A percentile compares a stretch with the other conserved stretches of the same genome.
phyloP scores from a whole-genome alignment of 2,329 filamentous ascomycete genomes.

The Sporothrix variecibatus region DNA sequence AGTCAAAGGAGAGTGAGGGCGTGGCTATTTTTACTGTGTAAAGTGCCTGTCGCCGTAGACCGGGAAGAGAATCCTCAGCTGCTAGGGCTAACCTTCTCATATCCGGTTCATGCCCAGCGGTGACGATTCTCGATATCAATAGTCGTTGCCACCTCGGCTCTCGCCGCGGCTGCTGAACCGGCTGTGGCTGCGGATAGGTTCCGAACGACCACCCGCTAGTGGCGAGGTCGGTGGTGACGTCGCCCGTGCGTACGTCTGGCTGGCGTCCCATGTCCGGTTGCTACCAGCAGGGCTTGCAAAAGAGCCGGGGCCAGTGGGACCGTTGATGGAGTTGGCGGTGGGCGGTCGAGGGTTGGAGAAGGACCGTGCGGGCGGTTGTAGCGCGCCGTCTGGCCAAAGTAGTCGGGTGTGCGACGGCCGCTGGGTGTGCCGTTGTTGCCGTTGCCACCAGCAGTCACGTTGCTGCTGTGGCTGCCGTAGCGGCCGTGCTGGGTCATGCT shows the following conservation, averaged over 20 bases:
- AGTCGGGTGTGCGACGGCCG: constrained; percentile 55
- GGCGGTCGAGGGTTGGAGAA: constrained; percentile 59
- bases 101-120: constrained; percentile 59
- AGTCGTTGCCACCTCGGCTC: constrained; percentile 23
- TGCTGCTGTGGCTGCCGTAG: constrained; percentile 25
- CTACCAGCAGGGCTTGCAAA: constrained; percentile 22
- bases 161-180: constrained; percentile 28
- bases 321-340: constrained; percentile 17
- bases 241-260: constrained; percentile 43
- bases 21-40: background rate
- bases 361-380: constrained; percentile 58
- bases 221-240: constrained; percentile 19
- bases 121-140: constrained; percentile 49
- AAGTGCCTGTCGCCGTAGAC: background rate
- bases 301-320: background rate
- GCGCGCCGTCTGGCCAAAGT: constrained; percentile 56
- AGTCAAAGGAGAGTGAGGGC: background rate
- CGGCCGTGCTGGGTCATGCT: constrained; percentile 3
- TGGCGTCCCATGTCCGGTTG: constrained; percentile 45
- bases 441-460: background rate
- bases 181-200: constrained; percentile 23
- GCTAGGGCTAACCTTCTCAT: constrained; percentile 34
- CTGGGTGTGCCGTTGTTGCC: constrained; percentile 32
- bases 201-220: constrained; percentile 7
- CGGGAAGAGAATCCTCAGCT: background rate